Base-by-base conservation (phyloP, 768 basidiomycete species). In the Gautieria morchelliformis region DNA sequence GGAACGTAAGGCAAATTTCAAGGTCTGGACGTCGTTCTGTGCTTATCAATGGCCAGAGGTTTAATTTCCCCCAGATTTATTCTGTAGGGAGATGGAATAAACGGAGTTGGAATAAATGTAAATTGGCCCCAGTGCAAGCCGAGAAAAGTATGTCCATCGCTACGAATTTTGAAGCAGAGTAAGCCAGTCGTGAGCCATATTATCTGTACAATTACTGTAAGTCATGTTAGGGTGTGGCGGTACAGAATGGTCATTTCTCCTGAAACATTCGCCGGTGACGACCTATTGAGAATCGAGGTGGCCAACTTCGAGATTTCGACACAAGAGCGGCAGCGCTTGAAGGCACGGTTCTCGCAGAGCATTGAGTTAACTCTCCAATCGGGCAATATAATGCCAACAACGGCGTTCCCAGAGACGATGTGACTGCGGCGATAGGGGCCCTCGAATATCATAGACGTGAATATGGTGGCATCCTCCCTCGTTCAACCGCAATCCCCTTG, bases 91-190 rank as follows among this genome's bases (percentile, higher is more conserved):
- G 17, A 41, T 9, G 35, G 35, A 35, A 27, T 27, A 17, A 4
- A 41, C 2, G 35, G 35, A 35, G 5, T 27, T 5, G 3, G 2
- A 27, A 53, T 15, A 27, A 22, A 27, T 48, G 56, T 15, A 60
- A 60, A 39, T 19, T 57, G 35, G 19, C 56, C 14, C 45, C 55
- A 24, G 50, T 60, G 9, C 35, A 39, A 40, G 42, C 42, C 20
- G 46, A 60, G 35, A 45, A 42, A 15, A 60, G 59, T 42, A 58
- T 46, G 11, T 50, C 59, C 35, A 56, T 60, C 10, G 59, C 59
- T 10, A 22, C 55, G 27, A 60, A 58, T 22, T 58, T 52, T 41
- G 40, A 58, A 33, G 27, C 33, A 15, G 50, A 52, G 56, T 58
- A 17, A 20, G 51, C 42, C 19, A 17, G 35, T 33, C 37, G n/a